Conservation (phyloP, 176 grass and related monocot genomes). For the Elymus sibiricus region DNA sequence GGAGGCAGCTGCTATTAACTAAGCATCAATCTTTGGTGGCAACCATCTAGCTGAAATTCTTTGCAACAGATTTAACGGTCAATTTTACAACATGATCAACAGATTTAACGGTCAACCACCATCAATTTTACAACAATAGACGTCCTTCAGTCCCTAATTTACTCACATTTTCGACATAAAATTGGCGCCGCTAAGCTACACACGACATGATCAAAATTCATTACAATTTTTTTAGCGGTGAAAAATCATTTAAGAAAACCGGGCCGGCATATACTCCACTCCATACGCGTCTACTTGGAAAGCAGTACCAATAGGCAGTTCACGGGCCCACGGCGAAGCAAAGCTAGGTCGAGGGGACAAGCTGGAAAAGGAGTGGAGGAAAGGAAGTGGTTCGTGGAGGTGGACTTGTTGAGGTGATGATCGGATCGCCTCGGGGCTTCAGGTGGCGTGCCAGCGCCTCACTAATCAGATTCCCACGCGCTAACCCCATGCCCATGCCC, state of each 20-base stretch:
- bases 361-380: background rate
- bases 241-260: background rate
- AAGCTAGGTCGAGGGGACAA: background rate
- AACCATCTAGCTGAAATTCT: background rate
- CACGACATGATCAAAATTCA: background rate
- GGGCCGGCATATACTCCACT: background rate
- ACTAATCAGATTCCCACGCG: conserved; percentile 91
- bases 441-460: conserved; percentile 69
- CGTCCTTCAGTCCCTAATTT: background rate
- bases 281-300: background rate
- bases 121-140: background rate
- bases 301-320: background rate
- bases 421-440: conserved; percentile 41
- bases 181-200: background rate
- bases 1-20: background rate
- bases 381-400: background rate
- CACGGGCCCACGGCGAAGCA: background rate
- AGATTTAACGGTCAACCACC: no score
- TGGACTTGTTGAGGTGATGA: conserved; percentile 65
- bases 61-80: background rate
- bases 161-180: background rate
- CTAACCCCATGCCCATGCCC: conserved; percentile 35
- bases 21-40: background rate
- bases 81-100: no score
- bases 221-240: background rate